Evolutionary conservation across 768 basidiomycete species (phyloP), one percentile per base, ranked within the genome.

Genomic region (Hydnomerulius pinastri): DNA sequence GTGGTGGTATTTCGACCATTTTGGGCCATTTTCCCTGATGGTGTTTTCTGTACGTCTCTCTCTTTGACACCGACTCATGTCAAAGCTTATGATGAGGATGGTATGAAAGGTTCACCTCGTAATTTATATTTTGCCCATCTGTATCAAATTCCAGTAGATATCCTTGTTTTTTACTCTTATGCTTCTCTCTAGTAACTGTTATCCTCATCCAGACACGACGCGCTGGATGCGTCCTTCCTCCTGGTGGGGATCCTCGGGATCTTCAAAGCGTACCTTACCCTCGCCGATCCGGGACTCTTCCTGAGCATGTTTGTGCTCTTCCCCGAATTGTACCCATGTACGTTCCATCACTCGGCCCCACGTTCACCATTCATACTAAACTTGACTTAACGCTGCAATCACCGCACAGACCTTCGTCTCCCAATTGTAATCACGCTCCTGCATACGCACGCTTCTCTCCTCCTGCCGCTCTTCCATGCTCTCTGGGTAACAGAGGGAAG

Each of bases 1-100:
- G 24, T 93, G 93, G 90, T 98, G 96, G 96, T 98, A 98, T 69
- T 98, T 99, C 56, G 96, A 98, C 64, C 90, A 98, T 65, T 99
- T 98, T 76, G 77, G 97, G 25, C 83, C 87, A 4, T 98, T 98
- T 73, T 99, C 97, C 77, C 74, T 98, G 27, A 87, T 94, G 78
- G 90, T 90, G 15, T 98, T 98, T 68, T 90, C 87, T 15, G 94
- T 94, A 59, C 40, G 86, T 66, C 20, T n/a, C n/a, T n/a, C n/a
- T n/a, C n/a, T n/a, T n/a, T n/a, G n/a, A n/a, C n/a, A n/a, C n/a
- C n/a, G n/a, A n/a, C n/a, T n/a, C n/a, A n/a, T n/a, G n/a, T n/a
- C n/a, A n/a, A n/a, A n/a, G n/a, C n/a, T n/a, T n/a, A n/a, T n/a
- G n/a, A n/a, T n/a, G n/a, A n/a, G n/a, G n/a, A n/a, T n/a, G n/a